phyloP scores from a whole-genome alignment of 371 early-diverging fungal species.

The Mucor plumbeus region DNA sequence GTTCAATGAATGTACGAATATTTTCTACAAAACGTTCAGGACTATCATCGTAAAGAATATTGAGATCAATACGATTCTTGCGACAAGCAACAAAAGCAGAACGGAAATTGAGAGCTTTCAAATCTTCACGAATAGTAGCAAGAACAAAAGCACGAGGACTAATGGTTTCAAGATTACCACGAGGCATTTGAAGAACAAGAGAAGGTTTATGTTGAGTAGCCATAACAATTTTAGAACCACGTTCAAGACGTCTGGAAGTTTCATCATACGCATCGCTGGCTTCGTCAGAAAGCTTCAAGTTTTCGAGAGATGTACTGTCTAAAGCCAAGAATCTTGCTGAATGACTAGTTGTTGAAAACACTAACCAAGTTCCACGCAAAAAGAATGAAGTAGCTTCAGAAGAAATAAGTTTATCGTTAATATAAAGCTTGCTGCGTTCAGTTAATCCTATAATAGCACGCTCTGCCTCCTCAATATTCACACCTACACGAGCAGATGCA shows the following conservation, averaged over 20 bases:
- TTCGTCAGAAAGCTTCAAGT: slow-evolving; percentile 59
- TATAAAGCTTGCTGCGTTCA: slow-evolving; percentile 82
- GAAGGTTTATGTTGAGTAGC: slow-evolving; percentile 73
- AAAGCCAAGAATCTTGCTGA: slow-evolving; percentile 76
- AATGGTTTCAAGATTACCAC: slow-evolving; percentile 97
- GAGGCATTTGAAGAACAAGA: slow-evolving; percentile 94
- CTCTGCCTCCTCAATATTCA: slow-evolving; percentile 34
- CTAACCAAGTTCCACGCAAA: slow-evolving; percentile 80
- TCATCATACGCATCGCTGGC: slow-evolving; percentile 71
- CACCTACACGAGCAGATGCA: slow-evolving; percentile 58
- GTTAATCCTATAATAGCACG: slow-evolving; percentile 74
- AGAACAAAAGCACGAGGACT: slow-evolving; percentile 92
- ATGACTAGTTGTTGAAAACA: slow-evolving; percentile 89
- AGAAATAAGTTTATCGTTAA: slow-evolving; percentile 70
- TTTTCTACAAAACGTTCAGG: slow-evolving; percentile 73
- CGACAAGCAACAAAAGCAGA: slow-evolving; percentile 88
- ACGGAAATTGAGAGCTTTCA: slow-evolving; percentile 75
- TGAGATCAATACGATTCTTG: slow-evolving; percentile 92
- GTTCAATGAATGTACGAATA: slow-evolving; percentile 71
- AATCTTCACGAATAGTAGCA: slow-evolving; percentile 71
- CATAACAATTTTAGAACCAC: slow-evolving; percentile 86
- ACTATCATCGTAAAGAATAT: slow-evolving; percentile 83
- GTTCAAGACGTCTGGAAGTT: slow-evolving; percentile 83
- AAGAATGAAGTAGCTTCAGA: slow-evolving; percentile 87
- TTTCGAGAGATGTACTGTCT: slow-evolving; percentile 33